These are phyloP conservation scores for Tolypocladium cylindrosporum DNA, from an alignment of 2,329 filamentous ascomycete species.

Conservation along the genomic window DNA sequence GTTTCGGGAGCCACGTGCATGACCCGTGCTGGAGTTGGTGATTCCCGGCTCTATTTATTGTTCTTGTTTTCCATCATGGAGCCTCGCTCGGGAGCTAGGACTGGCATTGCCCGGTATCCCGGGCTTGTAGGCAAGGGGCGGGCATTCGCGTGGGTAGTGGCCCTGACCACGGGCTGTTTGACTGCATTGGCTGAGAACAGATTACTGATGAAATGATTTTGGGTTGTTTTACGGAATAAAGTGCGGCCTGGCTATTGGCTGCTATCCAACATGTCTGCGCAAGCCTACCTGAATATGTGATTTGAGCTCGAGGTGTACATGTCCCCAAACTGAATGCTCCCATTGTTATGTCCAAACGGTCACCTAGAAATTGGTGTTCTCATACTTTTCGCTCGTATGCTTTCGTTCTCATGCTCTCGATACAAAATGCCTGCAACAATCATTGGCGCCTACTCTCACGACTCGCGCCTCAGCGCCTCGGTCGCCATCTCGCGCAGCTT, in stretches of 20 bases:
- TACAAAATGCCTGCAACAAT: background rate
- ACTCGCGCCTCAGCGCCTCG: conserved; percentile 17
- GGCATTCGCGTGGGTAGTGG: background rate
- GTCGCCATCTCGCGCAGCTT: conserved; percentile 61
- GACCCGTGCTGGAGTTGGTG: background rate
- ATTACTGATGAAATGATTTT: background rate
- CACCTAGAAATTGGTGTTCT: background rate
- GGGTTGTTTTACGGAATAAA: background rate
- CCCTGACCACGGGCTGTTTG: background rate
- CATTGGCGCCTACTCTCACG: background rate
- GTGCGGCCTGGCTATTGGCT: background rate
- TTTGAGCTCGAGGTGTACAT: background rate
- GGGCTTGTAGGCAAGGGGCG: background rate
- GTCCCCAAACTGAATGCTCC: background rate
- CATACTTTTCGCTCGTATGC: too few species aligned
- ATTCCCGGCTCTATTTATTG: background rate
- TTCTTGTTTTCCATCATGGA: background rate
- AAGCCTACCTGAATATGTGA: background rate
- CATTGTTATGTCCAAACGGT: background rate
- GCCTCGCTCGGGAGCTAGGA: background rate
- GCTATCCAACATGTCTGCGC: background rate
- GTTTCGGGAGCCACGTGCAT: conserved; percentile 5
- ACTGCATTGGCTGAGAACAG: background rate
- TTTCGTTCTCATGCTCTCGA: background rate
- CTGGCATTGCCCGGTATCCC: background rate